A percentile compares a stretch with the other conserved stretches of the same genome.
These are phyloP conservation scores for Tagetes erecta DNA, from an alignment of 129 eudicot genomes.

Conservation along the genomic window DNA sequence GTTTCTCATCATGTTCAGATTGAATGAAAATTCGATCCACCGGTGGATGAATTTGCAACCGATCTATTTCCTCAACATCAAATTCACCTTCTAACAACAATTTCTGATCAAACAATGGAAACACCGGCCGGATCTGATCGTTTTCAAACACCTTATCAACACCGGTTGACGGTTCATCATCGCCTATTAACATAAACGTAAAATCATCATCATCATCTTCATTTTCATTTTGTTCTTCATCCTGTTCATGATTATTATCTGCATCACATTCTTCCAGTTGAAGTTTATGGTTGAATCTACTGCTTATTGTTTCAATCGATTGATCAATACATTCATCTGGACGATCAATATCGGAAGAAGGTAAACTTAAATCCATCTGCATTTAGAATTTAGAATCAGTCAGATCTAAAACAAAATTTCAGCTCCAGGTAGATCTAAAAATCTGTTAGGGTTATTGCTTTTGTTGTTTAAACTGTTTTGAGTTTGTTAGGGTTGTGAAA, in stretches of 20 bases:
- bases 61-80: constrained; percentile 29
- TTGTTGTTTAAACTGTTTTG: not conserved
- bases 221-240: constrained; percentile 12
- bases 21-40: constrained; percentile 47
- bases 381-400: not conserved
- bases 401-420: not conserved
- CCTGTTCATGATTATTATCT: too few relatives aligned
- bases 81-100: constrained; percentile 26
- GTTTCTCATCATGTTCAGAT: not conserved
- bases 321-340: constrained; percentile 6
- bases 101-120: constrained; percentile 39
- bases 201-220: constrained; percentile 29
- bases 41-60: constrained; percentile 41
- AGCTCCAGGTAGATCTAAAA: constrained; percentile 8
- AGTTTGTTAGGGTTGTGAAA: constrained; percentile 4
- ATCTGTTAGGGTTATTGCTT: not conserved
- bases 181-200: constrained; percentile 33
- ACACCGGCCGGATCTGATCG: constrained; percentile 32
- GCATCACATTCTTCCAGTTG: constrained; percentile 18
- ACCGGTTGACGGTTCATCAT: constrained; percentile 2
- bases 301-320: constrained; percentile 10
- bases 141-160: constrained; percentile 25
- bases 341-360: constrained; percentile 25
- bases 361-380: constrained; percentile 30
- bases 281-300: constrained; percentile 16